Percentiles rank a stretch among this genome's conserved stretches.
Conservation (phyloP, 495 filamentous ascomycete species). For the Xylaria longipes region DNA sequence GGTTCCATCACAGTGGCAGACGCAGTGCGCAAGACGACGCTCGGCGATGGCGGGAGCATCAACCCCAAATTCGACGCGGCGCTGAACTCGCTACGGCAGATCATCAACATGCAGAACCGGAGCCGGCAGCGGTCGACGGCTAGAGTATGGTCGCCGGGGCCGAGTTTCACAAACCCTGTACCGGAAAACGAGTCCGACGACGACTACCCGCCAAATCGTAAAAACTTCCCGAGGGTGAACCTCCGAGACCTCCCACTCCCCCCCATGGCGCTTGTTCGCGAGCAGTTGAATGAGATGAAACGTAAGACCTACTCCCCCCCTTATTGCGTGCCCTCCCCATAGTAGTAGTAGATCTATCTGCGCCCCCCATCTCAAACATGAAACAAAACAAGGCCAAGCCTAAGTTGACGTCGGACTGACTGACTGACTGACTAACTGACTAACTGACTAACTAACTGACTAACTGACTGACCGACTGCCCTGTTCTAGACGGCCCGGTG, state of each 20-base stretch:
- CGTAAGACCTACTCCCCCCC: conserved; percentile 30
- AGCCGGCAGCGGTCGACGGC: conserved; percentile 29
- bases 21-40: conserved; percentile 50
- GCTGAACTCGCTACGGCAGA: conserved; percentile 62
- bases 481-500: conserved; percentile 39
- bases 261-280: conserved; percentile 57
- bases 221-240: conserved; percentile 47
- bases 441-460: not conserved
- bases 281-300: conserved; percentile 56
- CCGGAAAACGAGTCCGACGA: conserved; percentile 14
- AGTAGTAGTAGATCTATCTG: not conserved
- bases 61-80: conserved; percentile 63
- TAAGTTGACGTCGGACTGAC: not conserved
- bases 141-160: conserved; percentile 11
- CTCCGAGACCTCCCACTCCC: conserved; percentile 62
- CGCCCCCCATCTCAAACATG: no score
- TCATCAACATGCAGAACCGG: conserved; percentile 57
- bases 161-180: conserved; percentile 18
- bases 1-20: conserved; percentile 33
- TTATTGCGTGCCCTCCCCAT: not conserved
- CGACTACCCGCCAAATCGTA: conserved; percentile 19
- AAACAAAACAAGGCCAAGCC: not conserved
- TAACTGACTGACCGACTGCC: not conserved
- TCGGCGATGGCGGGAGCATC: conserved; percentile 31
- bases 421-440: not conserved